Percentiles rank a stretch among this genome's conserved stretches.
Conservation (phyloP, 768 basidiomycete genomes). For the Tremella mesenterica region DNA sequence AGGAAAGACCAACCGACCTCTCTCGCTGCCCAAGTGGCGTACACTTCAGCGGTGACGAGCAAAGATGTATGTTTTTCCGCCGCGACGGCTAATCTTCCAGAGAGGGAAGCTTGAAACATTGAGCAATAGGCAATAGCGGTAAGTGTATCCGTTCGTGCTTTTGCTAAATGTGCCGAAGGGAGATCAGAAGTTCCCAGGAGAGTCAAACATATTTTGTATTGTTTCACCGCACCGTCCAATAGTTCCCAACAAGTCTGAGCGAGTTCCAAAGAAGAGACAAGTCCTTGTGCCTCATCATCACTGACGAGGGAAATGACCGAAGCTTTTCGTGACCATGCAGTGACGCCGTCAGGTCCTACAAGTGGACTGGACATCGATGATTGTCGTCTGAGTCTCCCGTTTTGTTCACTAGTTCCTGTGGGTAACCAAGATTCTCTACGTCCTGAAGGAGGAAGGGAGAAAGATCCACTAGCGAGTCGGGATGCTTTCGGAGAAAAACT, state of each 20-base stretch:
- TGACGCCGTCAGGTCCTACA: constrained; percentile 32
- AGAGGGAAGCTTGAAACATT: constrained; percentile 38
- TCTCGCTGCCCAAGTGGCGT: constrained; percentile 43
- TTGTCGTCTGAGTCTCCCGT: constrained; percentile 14
- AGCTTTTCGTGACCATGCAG: constrained; percentile 40
- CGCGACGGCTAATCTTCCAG: constrained; percentile 29
- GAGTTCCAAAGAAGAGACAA: constrained; percentile 31
- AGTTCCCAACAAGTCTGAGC: constrained; percentile 38
- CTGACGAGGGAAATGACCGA: constrained; percentile 32
- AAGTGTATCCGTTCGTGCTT: constrained; percentile 33
- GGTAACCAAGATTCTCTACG: constrained; percentile 35
- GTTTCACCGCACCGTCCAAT: constrained; percentile 36
- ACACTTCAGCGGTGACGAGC: constrained; percentile 42
- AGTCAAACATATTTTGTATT: constrained; percentile 41
- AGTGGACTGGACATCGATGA: constrained; percentile 30
- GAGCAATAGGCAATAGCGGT: constrained; percentile 33
- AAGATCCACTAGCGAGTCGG: constrained; percentile 7
- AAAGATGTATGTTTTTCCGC: constrained; percentile 33
- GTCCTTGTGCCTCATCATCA: constrained; percentile 21
- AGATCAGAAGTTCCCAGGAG: constrained; percentile 30
- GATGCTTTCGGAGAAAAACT: constrained; percentile 11
- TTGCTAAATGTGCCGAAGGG: constrained; percentile 27
- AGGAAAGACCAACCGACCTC: constrained; percentile 45
- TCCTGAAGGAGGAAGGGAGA: constrained; percentile 8
- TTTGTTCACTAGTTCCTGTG: neutral